Percentiles rank a stretch among this genome's conserved stretches.
Conservation (phyloP, 768 basidiomycete genomes). For the Suillus fuscotomentosus region DNA sequence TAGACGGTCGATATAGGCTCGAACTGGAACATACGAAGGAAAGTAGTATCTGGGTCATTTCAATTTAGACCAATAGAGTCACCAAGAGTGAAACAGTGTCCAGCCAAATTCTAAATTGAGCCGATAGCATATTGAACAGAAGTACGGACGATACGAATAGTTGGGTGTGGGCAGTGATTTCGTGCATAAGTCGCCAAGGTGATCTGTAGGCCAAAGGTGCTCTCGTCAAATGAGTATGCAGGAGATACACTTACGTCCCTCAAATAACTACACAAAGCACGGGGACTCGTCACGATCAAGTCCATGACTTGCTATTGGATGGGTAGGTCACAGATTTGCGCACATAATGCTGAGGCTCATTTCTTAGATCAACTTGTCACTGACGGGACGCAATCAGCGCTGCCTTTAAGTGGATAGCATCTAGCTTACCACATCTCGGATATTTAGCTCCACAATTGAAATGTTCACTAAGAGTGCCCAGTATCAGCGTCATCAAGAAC, state of each 20-base stretch:
- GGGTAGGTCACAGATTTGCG: not conserved
- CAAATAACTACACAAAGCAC: not conserved
- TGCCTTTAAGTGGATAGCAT: not conserved
- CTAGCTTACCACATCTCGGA: not conserved
- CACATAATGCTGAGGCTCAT: not conserved
- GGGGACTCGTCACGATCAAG: not conserved
- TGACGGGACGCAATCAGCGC: not conserved
- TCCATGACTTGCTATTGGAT: not conserved
- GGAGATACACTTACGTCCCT: not conserved
- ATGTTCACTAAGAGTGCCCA: not conserved
- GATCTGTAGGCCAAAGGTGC: not conserved
- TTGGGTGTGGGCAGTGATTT: not conserved
- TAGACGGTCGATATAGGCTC: not conserved
- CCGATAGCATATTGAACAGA: not conserved
- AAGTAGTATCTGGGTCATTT: not conserved
- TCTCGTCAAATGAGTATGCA: not conserved
- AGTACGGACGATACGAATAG: not conserved
- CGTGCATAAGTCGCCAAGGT: not conserved
- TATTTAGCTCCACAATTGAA: not conserved
- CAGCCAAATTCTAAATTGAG: not conserved
- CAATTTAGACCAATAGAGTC: not conserved
- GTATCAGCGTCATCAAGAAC: not conserved
- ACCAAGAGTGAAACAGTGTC: not conserved
- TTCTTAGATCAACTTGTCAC: not conserved
- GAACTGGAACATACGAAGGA: not conserved